Percentiles rank a stretch among this genome's conserved stretches.
Conservation (phyloP, 495 filamentous ascomycete genomes). For the Penicillium manginii region DNA sequence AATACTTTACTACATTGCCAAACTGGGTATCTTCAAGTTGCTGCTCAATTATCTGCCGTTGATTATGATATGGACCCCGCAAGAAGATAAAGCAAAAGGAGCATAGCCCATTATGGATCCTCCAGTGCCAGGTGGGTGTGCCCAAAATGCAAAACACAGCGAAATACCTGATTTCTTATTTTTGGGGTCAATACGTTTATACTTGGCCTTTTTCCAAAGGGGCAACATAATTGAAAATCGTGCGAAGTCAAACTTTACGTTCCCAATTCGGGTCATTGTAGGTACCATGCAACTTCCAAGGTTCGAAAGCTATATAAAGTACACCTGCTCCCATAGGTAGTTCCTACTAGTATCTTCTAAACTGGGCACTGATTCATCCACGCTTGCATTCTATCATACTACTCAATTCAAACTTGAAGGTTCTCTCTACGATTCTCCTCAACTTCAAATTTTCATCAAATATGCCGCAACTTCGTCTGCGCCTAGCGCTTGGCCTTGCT, state of each 20-base stretch:
- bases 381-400: no score
- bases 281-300: background rate
- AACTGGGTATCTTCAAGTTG: no score
- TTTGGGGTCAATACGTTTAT: background rate
- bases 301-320: background rate
- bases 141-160: background rate
- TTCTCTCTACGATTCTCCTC: background rate
- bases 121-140: background rate
- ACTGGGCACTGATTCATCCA: no score
- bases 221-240: background rate
- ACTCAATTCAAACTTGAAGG: no score
- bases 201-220: background rate
- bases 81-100: background rate
- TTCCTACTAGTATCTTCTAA: no score
- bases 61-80: background rate
- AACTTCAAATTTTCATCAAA: background rate
- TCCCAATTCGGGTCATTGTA: background rate
- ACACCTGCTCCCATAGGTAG: no score
- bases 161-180: background rate
- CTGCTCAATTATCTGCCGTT: background rate
- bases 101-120: background rate
- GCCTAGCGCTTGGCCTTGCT: conserved; percentile 42
- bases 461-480: background rate
- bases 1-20: background rate
- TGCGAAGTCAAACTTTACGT: background rate